Evolutionary conservation across 2,329 filamentous ascomycete species (phyloP), one percentile per base, ranked within the genome.

Genomic region (Diplodia corticola): DNA sequence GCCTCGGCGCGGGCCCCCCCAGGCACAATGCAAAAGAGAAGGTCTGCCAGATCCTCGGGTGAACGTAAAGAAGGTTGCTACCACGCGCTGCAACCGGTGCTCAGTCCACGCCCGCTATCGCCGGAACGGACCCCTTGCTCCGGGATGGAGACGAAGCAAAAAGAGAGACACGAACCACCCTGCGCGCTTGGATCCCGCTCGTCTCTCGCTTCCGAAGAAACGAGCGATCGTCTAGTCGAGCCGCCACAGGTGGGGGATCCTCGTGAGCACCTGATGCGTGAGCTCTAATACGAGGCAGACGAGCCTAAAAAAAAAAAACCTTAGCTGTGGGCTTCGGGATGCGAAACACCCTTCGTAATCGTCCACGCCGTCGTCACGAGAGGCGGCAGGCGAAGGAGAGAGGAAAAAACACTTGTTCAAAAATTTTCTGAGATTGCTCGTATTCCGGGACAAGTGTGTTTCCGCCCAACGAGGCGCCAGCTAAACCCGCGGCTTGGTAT

Each of bases 201-300:
- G 37, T 61, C 33, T 35, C 46, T 63, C 59, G 59, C 37, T 63
- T 50, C 33, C 59, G 40, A 33, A 48, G 22, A 46, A 28, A 30
- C 24, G 26, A 48, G 20, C 50, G 59, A 63, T 63, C 59, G 37
- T 24, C 54, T 26, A n/a, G 7, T 46, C 24, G 37, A 17, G 37
- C 24, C 37, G 15, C 33, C 40, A 20, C 40, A 33, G 55, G 55
- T 60, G 37, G 55, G 37, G 55, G 55, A 60, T 60, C 55, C 37
- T 48, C 55, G 55, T 46, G 37, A 46, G 20, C 13, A 9, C n/a
- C 17, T 22, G 5, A 22, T 4, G 24, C 22, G 48, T 50, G 48
- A 24, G 30, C 37, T 20, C 4, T 46, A 24, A 24, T n/a, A n/a
- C 22, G n/a, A 30, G 6, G 24, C 46, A 48, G n/a, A n/a, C n/a